A percentile compares a stretch with the other conserved stretches of the same genome.
phyloP scores from a whole-genome alignment of 2,329 filamentous ascomycete species.

The Alternaria incomplexa region DNA sequence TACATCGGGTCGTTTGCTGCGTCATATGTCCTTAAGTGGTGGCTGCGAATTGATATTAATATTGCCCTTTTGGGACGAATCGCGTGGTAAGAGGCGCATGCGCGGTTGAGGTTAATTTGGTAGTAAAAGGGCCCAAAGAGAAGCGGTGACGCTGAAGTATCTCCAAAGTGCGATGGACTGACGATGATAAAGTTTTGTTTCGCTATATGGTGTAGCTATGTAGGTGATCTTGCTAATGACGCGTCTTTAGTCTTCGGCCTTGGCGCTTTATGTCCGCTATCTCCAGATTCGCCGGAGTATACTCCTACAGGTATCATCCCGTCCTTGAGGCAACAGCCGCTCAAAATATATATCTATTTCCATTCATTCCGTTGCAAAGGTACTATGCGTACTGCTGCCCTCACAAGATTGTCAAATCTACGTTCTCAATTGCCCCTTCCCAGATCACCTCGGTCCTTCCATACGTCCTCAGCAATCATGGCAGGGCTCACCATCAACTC shows the following conservation, averaged over 20 bases:
- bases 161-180: neutral
- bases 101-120: neutral
- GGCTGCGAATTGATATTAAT: constrained; percentile 8
- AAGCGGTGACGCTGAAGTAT: neutral
- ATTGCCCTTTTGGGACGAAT: neutral
- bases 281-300: neutral
- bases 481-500: constrained; percentile 53
- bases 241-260: neutral
- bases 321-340: neutral
- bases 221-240: neutral
- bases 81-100: neutral
- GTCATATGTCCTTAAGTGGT: neutral
- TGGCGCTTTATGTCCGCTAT: neutral
- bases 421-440: constrained; percentile 15
- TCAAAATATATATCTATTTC: neutral
- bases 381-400: constrained; percentile 8
- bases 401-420: constrained; percentile 20
- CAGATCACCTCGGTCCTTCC: constrained; percentile 14
- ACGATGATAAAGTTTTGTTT: neutral
- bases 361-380: neutral
- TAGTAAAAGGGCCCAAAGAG: neutral
- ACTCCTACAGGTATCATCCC: neutral
- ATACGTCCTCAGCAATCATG: constrained; percentile 48
- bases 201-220: neutral
- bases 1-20: neutral